Evolutionary conservation across 441 rosid genomes (phyloP).

Genomic region (Dalechampia spathulata): DNA sequence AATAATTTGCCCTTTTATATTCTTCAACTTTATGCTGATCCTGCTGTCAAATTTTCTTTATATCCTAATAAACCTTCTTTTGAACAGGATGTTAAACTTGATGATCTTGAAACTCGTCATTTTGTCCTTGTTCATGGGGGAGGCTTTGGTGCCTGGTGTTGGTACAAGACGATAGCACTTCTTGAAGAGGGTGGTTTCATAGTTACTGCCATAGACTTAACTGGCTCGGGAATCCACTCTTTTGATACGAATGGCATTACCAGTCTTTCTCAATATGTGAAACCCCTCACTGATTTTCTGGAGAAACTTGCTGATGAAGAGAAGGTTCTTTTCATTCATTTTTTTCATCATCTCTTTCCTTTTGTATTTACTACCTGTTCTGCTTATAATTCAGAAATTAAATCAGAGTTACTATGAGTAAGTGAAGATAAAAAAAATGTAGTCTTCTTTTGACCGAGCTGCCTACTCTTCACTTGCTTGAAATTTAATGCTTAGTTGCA

Average conservation of each 20-base stretch:
- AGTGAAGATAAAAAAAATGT: too few relatives aligned
- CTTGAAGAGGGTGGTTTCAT: constrained; percentile 78
- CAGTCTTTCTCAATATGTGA: constrained; percentile 69
- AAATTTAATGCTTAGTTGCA: neutral
- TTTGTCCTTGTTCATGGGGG: constrained; percentile 92
- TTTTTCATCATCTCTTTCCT: neutral
- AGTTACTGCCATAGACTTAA: constrained; percentile 81
- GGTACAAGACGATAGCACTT: constrained; percentile 92
- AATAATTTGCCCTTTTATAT: too few relatives aligned
- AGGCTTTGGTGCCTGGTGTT: constrained; percentile 98
- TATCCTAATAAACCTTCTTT: constrained; percentile 10
- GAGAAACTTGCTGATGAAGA: constrained; percentile 59
- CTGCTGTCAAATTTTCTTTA: too few relatives aligned
- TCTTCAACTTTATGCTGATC: too few relatives aligned
- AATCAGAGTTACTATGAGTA: too few relatives aligned
- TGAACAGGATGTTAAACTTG: constrained; percentile 57
- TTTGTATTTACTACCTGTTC: constrained; percentile 1
- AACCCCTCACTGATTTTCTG: constrained; percentile 70
- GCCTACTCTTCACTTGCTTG: neutral
- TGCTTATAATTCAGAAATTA: neutral
- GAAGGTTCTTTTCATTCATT: constrained; percentile 42
- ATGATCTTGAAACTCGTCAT: constrained; percentile 72
- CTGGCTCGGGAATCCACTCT: constrained; percentile 84
- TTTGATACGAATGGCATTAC: constrained; percentile 54
- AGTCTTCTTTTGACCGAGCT: neutral